Conservation (phyloP, 257 asterid species). For the Penstemon davidsonii region DNA sequence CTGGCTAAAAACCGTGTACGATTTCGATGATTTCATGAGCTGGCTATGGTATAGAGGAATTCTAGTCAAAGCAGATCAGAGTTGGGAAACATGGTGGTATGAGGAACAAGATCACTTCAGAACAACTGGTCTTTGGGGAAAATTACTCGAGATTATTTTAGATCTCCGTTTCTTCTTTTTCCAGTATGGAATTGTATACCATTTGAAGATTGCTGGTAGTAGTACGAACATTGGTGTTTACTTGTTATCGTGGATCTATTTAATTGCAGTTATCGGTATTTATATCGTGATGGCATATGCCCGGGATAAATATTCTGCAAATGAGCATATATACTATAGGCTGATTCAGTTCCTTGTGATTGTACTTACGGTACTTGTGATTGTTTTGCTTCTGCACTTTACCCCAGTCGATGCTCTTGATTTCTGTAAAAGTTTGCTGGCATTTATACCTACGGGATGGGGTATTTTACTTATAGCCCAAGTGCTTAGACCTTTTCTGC, state of each 20-base stretch:
- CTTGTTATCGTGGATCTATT: constrained; percentile 81
- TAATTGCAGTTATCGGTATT: constrained; percentile 56
- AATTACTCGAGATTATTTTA: constrained; percentile 78
- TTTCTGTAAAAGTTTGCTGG: constrained; percentile 72
- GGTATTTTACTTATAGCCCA: constrained; percentile 86
- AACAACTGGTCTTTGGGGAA: constrained; percentile 96
- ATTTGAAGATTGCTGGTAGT: constrained; percentile 50
- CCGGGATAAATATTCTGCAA: constrained; percentile 69
- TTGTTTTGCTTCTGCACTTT: constrained; percentile 54
- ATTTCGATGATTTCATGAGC: constrained; percentile 71
- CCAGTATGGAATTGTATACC: constrained; percentile 93
- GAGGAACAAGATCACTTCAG: constrained; percentile 91
- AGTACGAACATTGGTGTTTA: constrained; percentile 65
- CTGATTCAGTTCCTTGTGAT: constrained; percentile 80
- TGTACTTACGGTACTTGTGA: constrained; percentile 44
- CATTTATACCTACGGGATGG: constrained; percentile 97
- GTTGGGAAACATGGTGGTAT: constrained; percentile 99
- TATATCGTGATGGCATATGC: constrained; percentile 70
- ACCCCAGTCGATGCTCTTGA: constrained; percentile 45
- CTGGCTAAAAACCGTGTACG: constrained; percentile 95
- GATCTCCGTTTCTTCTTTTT: constrained; percentile 94
- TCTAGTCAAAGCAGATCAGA: constrained; percentile 70
- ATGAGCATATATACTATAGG: constrained; percentile 71
- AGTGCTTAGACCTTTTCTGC: constrained; percentile 85
- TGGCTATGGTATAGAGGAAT: constrained; percentile 92